phyloP scores from a whole-genome alignment of 805 yeast species.

The Zygoascus bituminiphila region DNA sequence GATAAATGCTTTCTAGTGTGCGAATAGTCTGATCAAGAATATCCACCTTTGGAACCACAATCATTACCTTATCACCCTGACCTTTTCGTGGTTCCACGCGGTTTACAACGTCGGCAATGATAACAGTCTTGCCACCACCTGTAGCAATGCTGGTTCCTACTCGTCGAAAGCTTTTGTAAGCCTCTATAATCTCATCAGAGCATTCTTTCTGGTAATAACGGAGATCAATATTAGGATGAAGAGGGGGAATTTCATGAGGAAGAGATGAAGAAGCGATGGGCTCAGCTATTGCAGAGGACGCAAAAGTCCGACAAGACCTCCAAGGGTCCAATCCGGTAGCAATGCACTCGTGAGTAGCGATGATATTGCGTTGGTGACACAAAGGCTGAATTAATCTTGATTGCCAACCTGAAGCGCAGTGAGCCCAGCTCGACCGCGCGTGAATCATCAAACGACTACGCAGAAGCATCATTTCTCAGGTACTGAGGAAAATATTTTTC shows the following conservation, averaged over 20 bases:
- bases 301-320: no score
- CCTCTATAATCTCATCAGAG: slow-evolving; percentile 43
- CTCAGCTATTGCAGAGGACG: not conserved
- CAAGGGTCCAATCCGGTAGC: no score
- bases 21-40: slow-evolving; percentile 60
- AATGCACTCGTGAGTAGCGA: no score
- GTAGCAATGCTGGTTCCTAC: slow-evolving; percentile 85
- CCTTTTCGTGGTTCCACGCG: slow-evolving; percentile 29
- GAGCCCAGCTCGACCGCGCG: no score
- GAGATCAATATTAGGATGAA: slow-evolving; percentile 14
- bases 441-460: no score
- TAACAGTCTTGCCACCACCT: slow-evolving; percentile 91
- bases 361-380: no score
- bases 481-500: no score
- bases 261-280: not conserved
- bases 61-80: slow-evolving; percentile 36
- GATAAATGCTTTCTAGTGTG: slow-evolving; percentile 41
- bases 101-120: slow-evolving; percentile 28
- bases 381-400: no score
- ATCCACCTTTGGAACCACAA: slow-evolving; percentile 77
- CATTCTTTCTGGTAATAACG: slow-evolving; percentile 67
- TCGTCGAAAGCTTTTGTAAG: slow-evolving; percentile 43
- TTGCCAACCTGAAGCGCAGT: no score
- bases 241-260: not conserved
- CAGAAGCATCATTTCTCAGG: no score